These are phyloP conservation scores for Stenocarpella maydis DNA, from an alignment of 2,329 filamentous ascomycete genomes.

Conservation along the genomic window DNA sequence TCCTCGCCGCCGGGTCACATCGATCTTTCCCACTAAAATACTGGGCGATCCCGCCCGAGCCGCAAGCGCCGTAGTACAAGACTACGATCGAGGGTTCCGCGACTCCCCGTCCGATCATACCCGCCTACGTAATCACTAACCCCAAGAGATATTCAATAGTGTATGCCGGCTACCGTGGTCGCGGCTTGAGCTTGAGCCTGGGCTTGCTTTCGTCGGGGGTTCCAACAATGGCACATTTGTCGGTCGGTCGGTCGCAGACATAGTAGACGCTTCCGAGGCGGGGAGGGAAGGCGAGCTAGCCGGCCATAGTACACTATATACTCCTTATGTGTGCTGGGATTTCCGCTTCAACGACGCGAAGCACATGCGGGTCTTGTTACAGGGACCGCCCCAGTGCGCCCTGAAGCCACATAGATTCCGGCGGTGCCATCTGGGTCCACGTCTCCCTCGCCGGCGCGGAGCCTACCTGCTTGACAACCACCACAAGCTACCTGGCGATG, in stretches of 20 bases:
- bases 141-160: too few species aligned
- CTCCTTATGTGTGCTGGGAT: too few species aligned
- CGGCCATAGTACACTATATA: too few species aligned
- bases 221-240: too few species aligned
- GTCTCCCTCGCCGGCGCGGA: background rate
- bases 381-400: background rate
- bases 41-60: constrained; percentile 15
- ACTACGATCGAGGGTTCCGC: background rate
- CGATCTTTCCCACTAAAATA: background rate
- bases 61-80: background rate
- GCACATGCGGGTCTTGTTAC: background rate
- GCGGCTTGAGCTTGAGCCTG: too few species aligned
- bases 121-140: background rate
- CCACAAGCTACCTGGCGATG: background rate
- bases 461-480: background rate
- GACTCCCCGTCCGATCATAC: background rate
- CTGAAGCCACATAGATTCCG: too few species aligned
- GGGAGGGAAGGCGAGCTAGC: background rate
- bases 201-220: too few species aligned
- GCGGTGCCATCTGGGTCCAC: background rate
- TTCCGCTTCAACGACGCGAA: too few species aligned
- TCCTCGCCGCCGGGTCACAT: background rate
- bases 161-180: too few species aligned
- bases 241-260: background rate
- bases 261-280: background rate